A percentile compares a stretch with the other conserved stretches of the same genome.
These are phyloP conservation scores for Ophiostoma pallidulum DNA, from an alignment of 2,329 filamentous ascomycete genomes.

Conservation along the genomic window DNA sequence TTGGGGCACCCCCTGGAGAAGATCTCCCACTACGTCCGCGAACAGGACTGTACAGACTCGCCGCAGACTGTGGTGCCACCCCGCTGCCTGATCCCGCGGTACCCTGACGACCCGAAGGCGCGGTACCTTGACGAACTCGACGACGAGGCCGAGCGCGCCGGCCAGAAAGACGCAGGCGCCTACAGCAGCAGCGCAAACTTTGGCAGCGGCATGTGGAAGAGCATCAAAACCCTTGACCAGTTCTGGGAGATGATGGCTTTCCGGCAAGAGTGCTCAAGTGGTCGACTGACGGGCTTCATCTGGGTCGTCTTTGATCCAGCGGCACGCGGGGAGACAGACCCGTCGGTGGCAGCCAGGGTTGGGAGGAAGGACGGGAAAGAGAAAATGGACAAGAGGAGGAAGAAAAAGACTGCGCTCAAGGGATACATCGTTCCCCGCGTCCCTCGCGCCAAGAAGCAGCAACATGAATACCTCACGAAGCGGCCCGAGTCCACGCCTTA, in stretches of 20 bases:
- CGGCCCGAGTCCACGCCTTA: slow-evolving; percentile 47
- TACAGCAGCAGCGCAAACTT: not conserved
- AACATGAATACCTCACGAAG: slow-evolving; percentile 37
- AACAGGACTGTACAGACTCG: slow-evolving; percentile 34
- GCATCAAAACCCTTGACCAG: slow-evolving; percentile 71
- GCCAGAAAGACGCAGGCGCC: slow-evolving; percentile 26
- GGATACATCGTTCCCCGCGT: slow-evolving; percentile 55
- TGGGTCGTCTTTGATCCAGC: slow-evolving; percentile 84
- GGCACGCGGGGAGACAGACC: not conserved
- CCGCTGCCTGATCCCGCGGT: slow-evolving; percentile 77
- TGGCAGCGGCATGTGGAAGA: slow-evolving; percentile 65
- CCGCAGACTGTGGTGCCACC: slow-evolving; percentile 62
- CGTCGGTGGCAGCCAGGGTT: too few relatives aligned
- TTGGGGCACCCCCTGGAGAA: slow-evolving; percentile 61
- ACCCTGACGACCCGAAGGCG: slow-evolving; percentile 91
- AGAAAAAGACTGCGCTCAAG: slow-evolving; percentile 39
- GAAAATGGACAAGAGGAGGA: slow-evolving; percentile 22
- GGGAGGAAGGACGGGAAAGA: not conserved
- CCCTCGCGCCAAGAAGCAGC: slow-evolving; percentile 54
- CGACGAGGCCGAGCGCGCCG: slow-evolving; percentile 59
- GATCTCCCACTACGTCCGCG: slow-evolving; percentile 52
- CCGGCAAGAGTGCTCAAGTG: slow-evolving; percentile 89
- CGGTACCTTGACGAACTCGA: slow-evolving; percentile 84
- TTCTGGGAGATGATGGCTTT: slow-evolving; percentile 99
- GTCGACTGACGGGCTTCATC: slow-evolving; percentile 83